Evolutionary conservation across 1,139 yeast genomes (phyloP).

Genomic region (Candida tropicalis): DNA sequence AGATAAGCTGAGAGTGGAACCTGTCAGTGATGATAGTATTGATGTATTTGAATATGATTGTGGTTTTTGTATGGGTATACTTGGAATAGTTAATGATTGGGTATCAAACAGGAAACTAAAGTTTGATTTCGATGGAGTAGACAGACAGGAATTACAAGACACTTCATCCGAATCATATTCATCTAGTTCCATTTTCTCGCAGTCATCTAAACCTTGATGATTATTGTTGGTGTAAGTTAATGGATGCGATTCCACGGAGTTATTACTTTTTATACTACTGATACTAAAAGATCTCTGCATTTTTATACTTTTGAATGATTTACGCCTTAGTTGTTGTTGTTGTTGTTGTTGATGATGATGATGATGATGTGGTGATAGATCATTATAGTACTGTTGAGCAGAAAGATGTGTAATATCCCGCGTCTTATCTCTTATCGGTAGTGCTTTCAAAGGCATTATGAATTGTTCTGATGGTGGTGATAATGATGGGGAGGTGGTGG

Average conservation of each 20-base stretch:
- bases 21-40: conserved; percentile 6
- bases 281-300: conserved; percentile 12
- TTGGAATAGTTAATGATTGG: not conserved
- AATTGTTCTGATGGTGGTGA: not conserved
- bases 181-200: conserved; percentile 4
- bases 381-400: not conserved
- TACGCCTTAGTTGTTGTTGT: not conserved
- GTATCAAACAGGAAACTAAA: not conserved
- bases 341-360: not conserved
- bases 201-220: conserved; percentile 8
- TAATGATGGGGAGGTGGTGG: no score
- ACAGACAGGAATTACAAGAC: conserved; percentile 12
- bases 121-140: conserved; percentile 1
- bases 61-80: conserved; percentile 9
- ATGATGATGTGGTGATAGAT: not conserved
- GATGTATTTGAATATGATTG: conserved; percentile 4
- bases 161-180: conserved; percentile 14
- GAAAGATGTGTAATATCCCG: not conserved
- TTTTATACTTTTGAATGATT: not conserved
- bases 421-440: conserved; percentile 6
- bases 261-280: conserved; percentile 8
- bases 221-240: conserved; percentile 5
- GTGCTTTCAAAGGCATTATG: conserved; percentile 7
- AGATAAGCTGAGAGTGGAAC: not conserved
- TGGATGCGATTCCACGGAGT: conserved; percentile 9